These are phyloP conservation scores for Nicotiana tabacum DNA, from an alignment of 257 asterid genomes.

Conservation along the genomic window DNA sequence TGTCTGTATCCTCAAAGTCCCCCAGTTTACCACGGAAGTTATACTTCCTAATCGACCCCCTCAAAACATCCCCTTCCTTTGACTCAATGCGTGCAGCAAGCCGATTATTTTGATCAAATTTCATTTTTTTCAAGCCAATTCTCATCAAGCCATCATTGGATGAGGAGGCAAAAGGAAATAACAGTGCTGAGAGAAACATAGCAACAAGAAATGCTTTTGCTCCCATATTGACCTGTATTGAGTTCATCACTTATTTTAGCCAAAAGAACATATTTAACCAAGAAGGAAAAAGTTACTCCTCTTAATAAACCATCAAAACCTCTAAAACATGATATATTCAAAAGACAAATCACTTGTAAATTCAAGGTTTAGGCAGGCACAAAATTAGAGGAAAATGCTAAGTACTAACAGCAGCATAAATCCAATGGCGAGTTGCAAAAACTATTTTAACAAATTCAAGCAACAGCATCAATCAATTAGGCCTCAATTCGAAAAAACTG, in stretches of 20 bases:
- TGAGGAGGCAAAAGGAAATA: constrained; percentile 51
- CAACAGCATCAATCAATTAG: not conserved
- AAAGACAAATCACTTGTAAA: not conserved
- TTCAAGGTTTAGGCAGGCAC: not conserved
- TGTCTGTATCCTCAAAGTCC: constrained; percentile 59
- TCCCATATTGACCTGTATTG: constrained; percentile 58
- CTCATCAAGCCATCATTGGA: constrained; percentile 70
- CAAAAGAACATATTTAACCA: not conserved
- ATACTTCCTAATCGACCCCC: constrained; percentile 63
- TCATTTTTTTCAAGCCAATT: constrained; percentile 73
- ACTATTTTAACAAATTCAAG: not conserved
- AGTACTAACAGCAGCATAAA: not conserved
- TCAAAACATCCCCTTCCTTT: constrained; percentile 49
- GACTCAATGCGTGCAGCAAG: constrained; percentile 73
- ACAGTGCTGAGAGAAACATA: constrained; percentile 49
- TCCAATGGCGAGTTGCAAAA: not conserved
- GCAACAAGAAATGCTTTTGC: constrained; percentile 26
- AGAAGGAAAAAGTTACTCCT: not conserved
- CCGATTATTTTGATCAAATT: constrained; percentile 64
- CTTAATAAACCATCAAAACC: not conserved
- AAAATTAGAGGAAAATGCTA: not conserved
- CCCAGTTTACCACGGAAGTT: constrained; percentile 42
- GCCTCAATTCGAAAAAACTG: not conserved
- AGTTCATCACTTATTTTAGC: not conserved
- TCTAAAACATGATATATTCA: not conserved